Evolutionary conservation across 345 rosid genomes (phyloP).

Genomic region (Acer saccharum): DNA sequence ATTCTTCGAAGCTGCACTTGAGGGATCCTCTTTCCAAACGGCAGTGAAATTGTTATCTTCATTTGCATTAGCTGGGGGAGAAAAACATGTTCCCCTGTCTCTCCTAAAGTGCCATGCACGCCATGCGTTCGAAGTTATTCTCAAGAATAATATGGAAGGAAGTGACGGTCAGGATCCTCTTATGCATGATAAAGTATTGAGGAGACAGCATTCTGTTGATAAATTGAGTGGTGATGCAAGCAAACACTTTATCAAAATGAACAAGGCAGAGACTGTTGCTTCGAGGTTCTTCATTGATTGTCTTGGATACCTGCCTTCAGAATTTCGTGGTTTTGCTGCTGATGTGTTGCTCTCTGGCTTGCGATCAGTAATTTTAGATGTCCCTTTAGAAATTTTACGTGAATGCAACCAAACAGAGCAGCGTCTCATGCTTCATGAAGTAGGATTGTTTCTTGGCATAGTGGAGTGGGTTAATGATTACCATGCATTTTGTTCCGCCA

Average conservation of each 20-base stretch:
- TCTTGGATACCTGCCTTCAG: conserved; percentile 71
- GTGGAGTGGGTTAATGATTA: conserved; percentile 78
- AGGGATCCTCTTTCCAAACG: conserved; percentile 67
- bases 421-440: conserved; percentile 82
- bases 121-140: conserved; percentile 65
- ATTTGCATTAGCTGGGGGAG: conserved; percentile 65
- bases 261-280: conserved; percentile 44
- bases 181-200: conserved; percentile 19
- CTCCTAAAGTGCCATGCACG: conserved; percentile 68
- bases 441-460: conserved; percentile 73
- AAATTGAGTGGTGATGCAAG: conserved; percentile 28
- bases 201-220: conserved; percentile 17
- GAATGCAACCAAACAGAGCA: conserved; percentile 59
- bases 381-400: conserved; percentile 56
- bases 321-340: conserved; percentile 73
- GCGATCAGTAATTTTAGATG: conserved; percentile 58
- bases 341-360: conserved; percentile 78
- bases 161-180: conserved; percentile 25
- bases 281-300: conserved; percentile 81
- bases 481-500: conserved; percentile 41
- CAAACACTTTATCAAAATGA: conserved; percentile 24
- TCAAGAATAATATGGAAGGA: conserved; percentile 31
- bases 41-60: conserved; percentile 72
- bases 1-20: conserved; percentile 72
- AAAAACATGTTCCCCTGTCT: conserved; percentile 58